Percentiles rank a stretch among this genome's conserved stretches.
Conservation (phyloP, 2,329 filamentous ascomycete species). For the Cercospora nicotianae region DNA sequence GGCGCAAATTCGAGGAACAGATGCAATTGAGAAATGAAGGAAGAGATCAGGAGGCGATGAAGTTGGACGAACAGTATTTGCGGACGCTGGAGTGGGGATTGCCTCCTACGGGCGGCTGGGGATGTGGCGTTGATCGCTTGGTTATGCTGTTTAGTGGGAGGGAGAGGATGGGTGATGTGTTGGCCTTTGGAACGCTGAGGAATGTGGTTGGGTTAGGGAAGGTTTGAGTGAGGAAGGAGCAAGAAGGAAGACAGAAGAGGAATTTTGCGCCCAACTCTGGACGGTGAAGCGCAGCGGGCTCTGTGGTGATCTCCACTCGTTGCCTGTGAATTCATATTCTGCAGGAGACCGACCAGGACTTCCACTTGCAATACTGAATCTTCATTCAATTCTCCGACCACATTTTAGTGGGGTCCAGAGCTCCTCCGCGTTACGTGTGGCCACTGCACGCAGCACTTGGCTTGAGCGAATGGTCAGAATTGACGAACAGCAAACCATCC, state of each 20-base stretch:
- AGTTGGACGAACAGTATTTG: constrained; percentile 77
- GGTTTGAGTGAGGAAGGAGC: neutral
- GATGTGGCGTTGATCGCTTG: constrained; percentile 85
- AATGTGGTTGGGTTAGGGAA: constrained; percentile 48
- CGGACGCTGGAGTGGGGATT: constrained; percentile 82
- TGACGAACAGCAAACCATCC: neutral
- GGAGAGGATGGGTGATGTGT: constrained; percentile 77
- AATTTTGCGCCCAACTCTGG: neutral
- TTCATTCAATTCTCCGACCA: neutral
- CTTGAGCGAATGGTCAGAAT: neutral
- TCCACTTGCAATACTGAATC: neutral
- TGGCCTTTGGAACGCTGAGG: constrained; percentile 83
- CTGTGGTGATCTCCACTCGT: neutral
- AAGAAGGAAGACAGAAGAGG: neutral
- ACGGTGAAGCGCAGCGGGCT: neutral
- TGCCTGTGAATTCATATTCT: neutral
- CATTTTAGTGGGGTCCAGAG: neutral
- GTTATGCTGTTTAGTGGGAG: constrained; percentile 86
- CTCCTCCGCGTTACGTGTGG: neutral
- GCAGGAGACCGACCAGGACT: neutral
- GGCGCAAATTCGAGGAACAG: constrained; percentile 73
- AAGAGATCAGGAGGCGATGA: constrained; percentile 50
- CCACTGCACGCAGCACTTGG: neutral
- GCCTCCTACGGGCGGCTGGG: constrained; percentile 97
- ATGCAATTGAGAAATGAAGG: constrained; percentile 41